Evolutionary conservation across 176 grass and related monocot genomes (phyloP).

Genomic region (Carex kokanica): DNA sequence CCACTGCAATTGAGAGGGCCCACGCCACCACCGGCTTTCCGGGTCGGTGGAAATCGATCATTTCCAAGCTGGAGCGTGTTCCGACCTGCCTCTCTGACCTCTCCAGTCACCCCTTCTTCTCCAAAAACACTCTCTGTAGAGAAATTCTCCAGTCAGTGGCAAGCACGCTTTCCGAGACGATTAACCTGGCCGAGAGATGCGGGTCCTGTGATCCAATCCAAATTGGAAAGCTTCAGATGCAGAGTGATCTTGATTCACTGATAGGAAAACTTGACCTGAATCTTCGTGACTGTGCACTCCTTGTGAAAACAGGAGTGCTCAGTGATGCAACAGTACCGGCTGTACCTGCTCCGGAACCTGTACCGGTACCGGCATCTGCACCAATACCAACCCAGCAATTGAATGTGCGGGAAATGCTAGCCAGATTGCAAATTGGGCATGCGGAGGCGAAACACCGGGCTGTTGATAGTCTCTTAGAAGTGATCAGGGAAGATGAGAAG

Average conservation of each 20-base stretch:
- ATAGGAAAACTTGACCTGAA: constrained; percentile 84
- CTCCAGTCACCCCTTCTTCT: constrained; percentile 84
- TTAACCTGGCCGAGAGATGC: constrained; percentile 50
- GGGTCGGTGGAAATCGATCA: constrained; percentile 64
- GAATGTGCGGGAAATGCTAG: constrained; percentile 73
- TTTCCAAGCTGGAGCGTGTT: constrained; percentile 61
- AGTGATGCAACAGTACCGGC: constrained; percentile 44
- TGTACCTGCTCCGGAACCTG: constrained; percentile 7
- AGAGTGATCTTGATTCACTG: constrained; percentile 90
- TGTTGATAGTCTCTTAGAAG: constrained; percentile 69
- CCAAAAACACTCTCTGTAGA: constrained; percentile 73
- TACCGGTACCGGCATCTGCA: neutral
- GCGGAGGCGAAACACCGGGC: constrained; percentile 82
- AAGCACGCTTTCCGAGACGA: constrained; percentile 48
- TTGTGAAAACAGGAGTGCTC: constrained; percentile 87
- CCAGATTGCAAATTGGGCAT: constrained; percentile 86
- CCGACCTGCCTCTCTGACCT: constrained; percentile 77
- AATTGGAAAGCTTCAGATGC: constrained; percentile 76
- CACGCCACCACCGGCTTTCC: constrained; percentile 44
- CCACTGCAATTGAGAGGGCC: constrained; percentile 37
- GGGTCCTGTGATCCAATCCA: constrained; percentile 18
- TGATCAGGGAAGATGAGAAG: constrained; percentile 77
- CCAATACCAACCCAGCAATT: constrained; percentile 19
- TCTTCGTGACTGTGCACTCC: constrained; percentile 74
- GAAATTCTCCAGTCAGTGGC: constrained; percentile 77